These are phyloP conservation scores for Cercospora berteroae DNA, from an alignment of 2,329 filamentous ascomycete genomes.

Conservation along the genomic window DNA sequence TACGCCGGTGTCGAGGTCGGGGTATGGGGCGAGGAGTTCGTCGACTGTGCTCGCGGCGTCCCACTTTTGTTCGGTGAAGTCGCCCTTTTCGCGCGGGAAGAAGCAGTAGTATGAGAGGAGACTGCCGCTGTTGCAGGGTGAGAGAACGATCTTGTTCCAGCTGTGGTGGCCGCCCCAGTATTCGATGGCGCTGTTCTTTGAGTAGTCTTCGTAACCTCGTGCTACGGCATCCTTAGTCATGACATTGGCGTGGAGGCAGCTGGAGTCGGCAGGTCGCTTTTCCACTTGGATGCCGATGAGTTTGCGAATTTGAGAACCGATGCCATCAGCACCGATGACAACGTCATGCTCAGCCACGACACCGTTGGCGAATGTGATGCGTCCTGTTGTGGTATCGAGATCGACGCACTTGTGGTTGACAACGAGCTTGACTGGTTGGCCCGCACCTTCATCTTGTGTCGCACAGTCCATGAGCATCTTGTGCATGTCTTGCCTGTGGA, in stretches of 20 bases:
- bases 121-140: conserved; percentile 64
- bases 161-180: conserved; percentile 69
- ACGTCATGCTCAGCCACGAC: conserved; percentile 54
- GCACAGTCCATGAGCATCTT: conserved; percentile 63
- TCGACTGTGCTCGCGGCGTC: conserved; percentile 53
- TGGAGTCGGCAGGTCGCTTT: conserved; percentile 59
- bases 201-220: conserved; percentile 63
- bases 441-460: conserved; percentile 51
- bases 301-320: conserved; percentile 63
- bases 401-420: conserved; percentile 54
- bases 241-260: conserved; percentile 66
- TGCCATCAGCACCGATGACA: conserved; percentile 64
- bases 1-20: conserved; percentile 59
- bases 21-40: conserved; percentile 59
- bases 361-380: conserved; percentile 56
- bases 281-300: conserved; percentile 62
- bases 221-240: conserved; percentile 58
- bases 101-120: conserved; percentile 70
- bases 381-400: conserved; percentile 51
- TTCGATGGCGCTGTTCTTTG: conserved; percentile 59
- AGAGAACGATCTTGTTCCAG: conserved; percentile 66
- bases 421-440: conserved; percentile 52
- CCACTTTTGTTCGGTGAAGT: conserved; percentile 63
- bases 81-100: conserved; percentile 59
- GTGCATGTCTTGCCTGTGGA: conserved; percentile 68